phyloP scores from a whole-genome alignment of 805 yeast species.

The Candida argentea region DNA sequence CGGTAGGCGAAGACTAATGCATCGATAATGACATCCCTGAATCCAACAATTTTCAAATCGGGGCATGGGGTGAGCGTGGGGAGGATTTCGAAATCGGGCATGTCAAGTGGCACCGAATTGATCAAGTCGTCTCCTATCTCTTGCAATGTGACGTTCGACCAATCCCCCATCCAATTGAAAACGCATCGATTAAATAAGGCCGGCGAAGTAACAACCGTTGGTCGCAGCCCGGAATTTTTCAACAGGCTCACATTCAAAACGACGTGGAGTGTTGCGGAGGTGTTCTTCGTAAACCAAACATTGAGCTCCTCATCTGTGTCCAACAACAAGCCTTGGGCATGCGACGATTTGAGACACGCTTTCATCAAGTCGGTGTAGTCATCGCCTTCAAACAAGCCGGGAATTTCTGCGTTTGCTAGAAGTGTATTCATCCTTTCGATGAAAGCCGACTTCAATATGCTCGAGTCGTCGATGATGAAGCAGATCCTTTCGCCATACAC shows the following conservation, averaged over 20 bases:
- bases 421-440: constrained; percentile 87
- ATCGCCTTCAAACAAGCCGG: constrained; percentile 78
- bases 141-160: constrained; percentile 45
- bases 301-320: constrained; percentile 64
- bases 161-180: constrained; percentile 79
- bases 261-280: constrained; percentile 69
- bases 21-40: constrained; percentile 39
- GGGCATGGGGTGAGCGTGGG: constrained; percentile 7
- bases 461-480: constrained; percentile 72
- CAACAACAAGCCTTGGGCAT: constrained; percentile 48
- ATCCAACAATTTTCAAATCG: constrained; percentile 7
- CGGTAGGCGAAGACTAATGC: constrained; percentile 39
- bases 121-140: constrained; percentile 40
- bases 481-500: constrained; percentile 52
- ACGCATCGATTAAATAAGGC: constrained; percentile 88
- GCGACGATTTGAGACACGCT: constrained; percentile 46
- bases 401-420: constrained; percentile 88
- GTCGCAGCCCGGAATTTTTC: constrained; percentile 12
- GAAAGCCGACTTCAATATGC: constrained; percentile 65
- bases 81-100: constrained; percentile 31
- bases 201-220: constrained; percentile 63
- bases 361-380: constrained; percentile 45
- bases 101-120: constrained; percentile 42
- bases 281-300: constrained; percentile 61
- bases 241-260: constrained; percentile 61